Evolutionary conservation across 1,284 basidiomycete genomes (phyloP), one percentile per base, ranked within the genome.

Genomic region (Golubevia pallescens): DNA sequence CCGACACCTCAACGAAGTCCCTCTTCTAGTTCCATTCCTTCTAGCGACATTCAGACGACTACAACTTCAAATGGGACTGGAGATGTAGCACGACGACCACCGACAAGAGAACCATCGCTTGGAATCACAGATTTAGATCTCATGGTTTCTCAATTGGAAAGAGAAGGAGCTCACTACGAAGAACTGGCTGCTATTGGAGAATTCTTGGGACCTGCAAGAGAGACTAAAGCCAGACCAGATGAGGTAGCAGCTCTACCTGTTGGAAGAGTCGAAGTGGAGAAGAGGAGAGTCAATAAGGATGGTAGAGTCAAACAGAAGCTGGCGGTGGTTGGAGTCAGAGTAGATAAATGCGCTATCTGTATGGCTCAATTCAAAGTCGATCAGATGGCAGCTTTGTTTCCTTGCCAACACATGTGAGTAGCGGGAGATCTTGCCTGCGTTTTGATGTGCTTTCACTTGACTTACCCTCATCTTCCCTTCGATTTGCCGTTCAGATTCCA

Each of bases 271-370:
- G 89, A 90, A 72, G 87, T 93, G 28, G 87, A 90, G 74, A 89
- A 91, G 10, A 88, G 90, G 53, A 89, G 93, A 16, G 88, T 89
- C 23, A 90, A 90, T 58, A 88, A 88, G 69, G 89, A 92, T 70
- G 93, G 93, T 8, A 90, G 91, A 61, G 88, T 91, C 64, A 94
- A 93, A 86, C 86, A 93, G 66, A 94, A 93, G 86, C 86, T 93
- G 58, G 88, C 88, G 20, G 86, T 93, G 32, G 86, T 92, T n/a
- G 93, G 92, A 23, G 88, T 90, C 8, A 82, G 89, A 1, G 92
- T 95, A 28, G 90, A 92, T 71, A 90, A 90, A 75, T 95, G 93
- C 78, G 89, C 90, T 24, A 91, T 94, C 58, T 95, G 93, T 83
- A 86, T 93, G 73, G 88, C 88, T 60, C 92, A 93, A 86, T 95